Base-by-base conservation (phyloP, 805 yeast genomes). In the Wickerhamiella azymoides region DNA sequence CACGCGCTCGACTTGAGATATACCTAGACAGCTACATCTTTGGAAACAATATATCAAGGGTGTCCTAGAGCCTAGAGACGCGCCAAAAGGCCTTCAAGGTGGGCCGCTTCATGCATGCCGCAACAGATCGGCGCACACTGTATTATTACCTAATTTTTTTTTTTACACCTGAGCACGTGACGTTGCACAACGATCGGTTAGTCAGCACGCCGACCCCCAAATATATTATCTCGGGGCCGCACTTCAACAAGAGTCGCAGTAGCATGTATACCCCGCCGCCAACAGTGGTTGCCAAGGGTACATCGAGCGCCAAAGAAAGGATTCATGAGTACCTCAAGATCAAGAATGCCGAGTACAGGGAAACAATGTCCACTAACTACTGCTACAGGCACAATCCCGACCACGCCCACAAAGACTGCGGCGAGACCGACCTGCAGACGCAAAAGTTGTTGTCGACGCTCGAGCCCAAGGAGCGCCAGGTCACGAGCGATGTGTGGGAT, bases 401-500 rank as follows among this genome's bases (percentile, higher is more conserved):
- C 36, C 45, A 37, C 36, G 40, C 40, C 17, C 36, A 26, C n/a
- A 5, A 21, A 3, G 24, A 35, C n/a, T 17, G 24, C 16, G 19
- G 10, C 21, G 40, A 25, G 11, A 18, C n/a, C 8, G 28, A 36
- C 32, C 21, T 17, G 2, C 41, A 73, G 47, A 72, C 84, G 39
- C 93, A 84, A 58, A 50, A 56, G 14, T 57, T 59, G 37, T 54
- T 67, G 43, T 62, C 65, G 50, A 55, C 47, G 66, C 66, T 89
- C 35, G 60, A 56, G 8, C 51, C 88, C 5, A 60, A 70, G n/a
- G 95, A 84, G 58, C 81, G 80, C 54, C 79, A 79, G 52, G 84
- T 84, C 16, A 77, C 89, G 24, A 72, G 79, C 35, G 84, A 80
- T 52, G 82, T 84, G 14, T 84, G 96, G 92, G 76, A 85, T 5